Evolutionary conservation across 2,329 filamentous ascomycete genomes (phyloP).

Genomic region (Purpureocillium takamizusanense): DNA sequence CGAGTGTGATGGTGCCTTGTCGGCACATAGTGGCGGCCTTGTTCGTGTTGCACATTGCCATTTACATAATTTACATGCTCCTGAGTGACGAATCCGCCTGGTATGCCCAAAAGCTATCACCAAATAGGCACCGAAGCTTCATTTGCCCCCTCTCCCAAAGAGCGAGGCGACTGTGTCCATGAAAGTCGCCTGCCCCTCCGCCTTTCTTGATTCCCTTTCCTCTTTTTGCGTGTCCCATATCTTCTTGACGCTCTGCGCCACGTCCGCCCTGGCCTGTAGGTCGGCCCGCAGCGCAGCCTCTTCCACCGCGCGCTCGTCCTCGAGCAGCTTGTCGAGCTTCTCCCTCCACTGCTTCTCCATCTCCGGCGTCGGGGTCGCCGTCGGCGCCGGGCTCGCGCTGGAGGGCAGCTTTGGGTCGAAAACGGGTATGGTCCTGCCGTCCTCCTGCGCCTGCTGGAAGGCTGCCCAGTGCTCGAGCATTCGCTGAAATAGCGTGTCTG

Average conservation of each 20-base stretch:
- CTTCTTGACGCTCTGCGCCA: slow-evolving; percentile 45
- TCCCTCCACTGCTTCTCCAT: slow-evolving; percentile 43
- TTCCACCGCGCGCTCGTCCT: slow-evolving; percentile 51
- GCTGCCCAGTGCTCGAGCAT: slow-evolving; percentile 75
- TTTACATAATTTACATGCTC: too few species aligned
- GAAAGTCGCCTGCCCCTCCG: slow-evolving; percentile 21
- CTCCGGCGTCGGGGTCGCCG: slow-evolving; percentile 28
- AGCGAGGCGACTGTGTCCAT: slow-evolving; percentile 19
- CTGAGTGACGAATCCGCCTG: too few species aligned
- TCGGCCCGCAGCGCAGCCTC: slow-evolving; percentile 56
- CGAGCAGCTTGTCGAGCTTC: slow-evolving; percentile 47
- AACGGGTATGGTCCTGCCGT: slow-evolving; percentile 47
- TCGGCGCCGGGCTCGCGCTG: slow-evolving; percentile 12
- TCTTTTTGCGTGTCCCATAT: slow-evolving; percentile 48
- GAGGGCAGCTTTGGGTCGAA: slow-evolving; percentile 52
- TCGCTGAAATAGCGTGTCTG: slow-evolving; percentile 79
- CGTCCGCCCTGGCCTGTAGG: slow-evolving; percentile 48
- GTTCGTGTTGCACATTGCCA: too few species aligned
- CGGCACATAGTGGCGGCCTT: too few species aligned
- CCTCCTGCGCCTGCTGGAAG: slow-evolving; percentile 59
- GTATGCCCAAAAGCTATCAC: too few species aligned
- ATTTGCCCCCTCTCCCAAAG: slow-evolving; percentile 19
- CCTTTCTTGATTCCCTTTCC: slow-evolving; percentile 37
- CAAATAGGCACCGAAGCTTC: slow-evolving; percentile 1
- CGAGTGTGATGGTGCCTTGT: too few species aligned